phyloP scores from a whole-genome alignment of 495 filamentous ascomycete species.

The Penicillium parvum region DNA sequence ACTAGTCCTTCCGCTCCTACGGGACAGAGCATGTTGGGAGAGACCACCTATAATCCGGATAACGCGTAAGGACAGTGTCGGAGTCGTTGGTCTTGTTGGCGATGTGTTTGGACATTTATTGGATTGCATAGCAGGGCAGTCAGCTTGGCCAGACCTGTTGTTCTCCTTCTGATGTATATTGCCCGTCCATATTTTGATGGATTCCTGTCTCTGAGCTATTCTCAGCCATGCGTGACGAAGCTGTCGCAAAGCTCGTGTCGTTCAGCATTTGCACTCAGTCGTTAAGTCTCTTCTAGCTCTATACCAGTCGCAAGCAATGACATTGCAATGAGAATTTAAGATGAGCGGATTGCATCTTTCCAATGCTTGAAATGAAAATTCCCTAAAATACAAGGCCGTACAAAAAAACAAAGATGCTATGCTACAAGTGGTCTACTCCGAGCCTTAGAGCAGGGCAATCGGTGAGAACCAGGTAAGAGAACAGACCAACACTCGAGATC shows the following conservation, averaged over 20 bases:
- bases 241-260: not conserved
- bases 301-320: conserved; percentile 6
- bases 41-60: conserved; percentile 66
- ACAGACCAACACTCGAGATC: not conserved
- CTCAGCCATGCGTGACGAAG: conserved; percentile 1
- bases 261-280: not conserved
- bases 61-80: conserved; percentile 39
- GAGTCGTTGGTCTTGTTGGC: not conserved
- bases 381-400: conserved; percentile 27
- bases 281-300: not conserved
- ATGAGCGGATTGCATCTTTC: not conserved
- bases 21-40: conserved; percentile 54
- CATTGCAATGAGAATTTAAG: not conserved
- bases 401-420: conserved; percentile 32
- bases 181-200: conserved; percentile 4
- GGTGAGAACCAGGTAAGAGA: too few relatives aligned
- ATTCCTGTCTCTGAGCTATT: too few relatives aligned
- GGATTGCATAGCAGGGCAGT: conserved; percentile 1
- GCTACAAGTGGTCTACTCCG: conserved; percentile 32
- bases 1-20: conserved; percentile 25
- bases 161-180: conserved; percentile 14
- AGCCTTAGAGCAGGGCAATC: not conserved
- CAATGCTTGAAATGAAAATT: conserved; percentile 10
- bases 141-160: not conserved
- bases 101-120: conserved; percentile 14